A percentile compares a stretch with the other conserved stretches of the same genome.
phyloP scores from a whole-genome alignment of 23 red algal species.

The Gracilaria domingensis region DNA sequence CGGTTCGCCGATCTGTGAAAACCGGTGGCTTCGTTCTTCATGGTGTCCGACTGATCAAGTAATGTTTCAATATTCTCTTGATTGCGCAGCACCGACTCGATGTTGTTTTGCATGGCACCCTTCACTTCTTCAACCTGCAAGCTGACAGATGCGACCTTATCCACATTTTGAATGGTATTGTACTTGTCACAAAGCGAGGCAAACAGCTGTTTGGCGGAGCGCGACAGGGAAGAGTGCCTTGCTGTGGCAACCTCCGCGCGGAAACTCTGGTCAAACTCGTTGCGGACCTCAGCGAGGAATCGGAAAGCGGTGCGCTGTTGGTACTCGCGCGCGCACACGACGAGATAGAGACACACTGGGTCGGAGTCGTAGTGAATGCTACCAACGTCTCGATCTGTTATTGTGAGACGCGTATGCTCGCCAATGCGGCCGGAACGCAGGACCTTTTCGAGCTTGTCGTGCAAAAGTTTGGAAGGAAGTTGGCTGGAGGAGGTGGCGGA shows the following conservation, averaged over 20 bases:
- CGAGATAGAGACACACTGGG: constrained; percentile 77
- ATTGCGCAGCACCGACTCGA: constrained; percentile 82
- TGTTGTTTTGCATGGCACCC: constrained; percentile 91
- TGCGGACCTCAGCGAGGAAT: constrained; percentile 74
- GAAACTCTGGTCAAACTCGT: constrained; percentile 76
- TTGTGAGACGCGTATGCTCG: constrained; percentile 85
- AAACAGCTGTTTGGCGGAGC: constrained; percentile 64
- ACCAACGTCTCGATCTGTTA: constrained; percentile 84
- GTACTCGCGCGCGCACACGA: constrained; percentile 72
- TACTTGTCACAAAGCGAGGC: constrained; percentile 70
- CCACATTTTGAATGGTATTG: constrained; percentile 64
- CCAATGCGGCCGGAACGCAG: constrained; percentile 74
- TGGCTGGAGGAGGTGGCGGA: constrained; percentile 47
- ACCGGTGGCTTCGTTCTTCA: constrained; percentile 86
- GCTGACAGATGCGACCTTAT: constrained; percentile 78
- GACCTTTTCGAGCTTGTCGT: constrained; percentile 78
- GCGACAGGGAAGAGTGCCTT: constrained; percentile 54
- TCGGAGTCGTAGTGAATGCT: constrained; percentile 92
- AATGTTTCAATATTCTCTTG: constrained; percentile 86
- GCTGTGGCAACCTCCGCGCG: constrained; percentile 65
- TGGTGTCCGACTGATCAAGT: constrained; percentile 81
- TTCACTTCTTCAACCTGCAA: constrained; percentile 93
- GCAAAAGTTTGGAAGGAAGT: constrained; percentile 53
- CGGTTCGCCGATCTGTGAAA: constrained; percentile 80
- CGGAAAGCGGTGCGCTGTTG: constrained; percentile 90